These are phyloP conservation scores for Yamadazyma diospyri DNA, from an alignment of 1,139 yeast genomes.

Conservation along the genomic window DNA sequence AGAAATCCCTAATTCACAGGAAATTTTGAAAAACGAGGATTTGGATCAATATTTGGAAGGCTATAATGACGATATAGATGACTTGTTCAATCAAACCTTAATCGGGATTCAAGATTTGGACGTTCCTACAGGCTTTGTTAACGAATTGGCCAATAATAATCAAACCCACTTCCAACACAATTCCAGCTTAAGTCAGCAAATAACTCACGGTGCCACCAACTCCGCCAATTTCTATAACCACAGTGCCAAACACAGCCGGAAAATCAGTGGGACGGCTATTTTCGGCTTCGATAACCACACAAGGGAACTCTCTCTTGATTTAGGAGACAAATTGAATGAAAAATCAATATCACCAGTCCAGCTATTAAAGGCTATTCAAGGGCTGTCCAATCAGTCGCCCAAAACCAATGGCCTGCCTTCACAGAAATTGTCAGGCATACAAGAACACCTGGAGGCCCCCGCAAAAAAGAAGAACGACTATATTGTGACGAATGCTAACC, in stretches of 20 bases:
- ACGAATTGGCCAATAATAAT: slow-evolving; percentile 11
- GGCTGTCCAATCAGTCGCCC: slow-evolving; percentile 13
- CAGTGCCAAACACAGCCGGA: slow-evolving; percentile 28
- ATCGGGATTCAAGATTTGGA: slow-evolving; percentile 50
- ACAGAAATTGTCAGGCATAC: slow-evolving; percentile 15
- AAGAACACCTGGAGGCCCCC: slow-evolving; percentile 7
- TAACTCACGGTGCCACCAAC: slow-evolving; percentile 10
- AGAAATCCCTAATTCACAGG: slow-evolving; percentile 14
- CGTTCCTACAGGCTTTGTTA: slow-evolving; percentile 42
- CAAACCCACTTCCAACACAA: slow-evolving; percentile 6
- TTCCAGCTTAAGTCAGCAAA: slow-evolving; percentile 1
- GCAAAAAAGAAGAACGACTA: slow-evolving; percentile 26
- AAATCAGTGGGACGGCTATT: slow-evolving; percentile 59
- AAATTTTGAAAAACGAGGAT: slow-evolving; percentile 43
- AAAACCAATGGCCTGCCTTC: background rate
- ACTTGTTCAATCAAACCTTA: slow-evolving; percentile 42
- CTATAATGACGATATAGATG: slow-evolving; percentile 34
- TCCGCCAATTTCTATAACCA: slow-evolving; percentile 12
- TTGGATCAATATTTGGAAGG: slow-evolving; percentile 34
- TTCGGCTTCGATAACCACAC: slow-evolving; percentile 59
- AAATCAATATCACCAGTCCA: slow-evolving; percentile 37
- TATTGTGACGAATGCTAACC: slow-evolving; percentile 36
- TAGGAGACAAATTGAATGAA: slow-evolving; percentile 16
- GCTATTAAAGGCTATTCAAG: slow-evolving; percentile 19
- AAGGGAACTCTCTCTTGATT: slow-evolving; percentile 48